Conservation (phyloP, 164 flowering plant species). For the Akebia trifoliata region DNA sequence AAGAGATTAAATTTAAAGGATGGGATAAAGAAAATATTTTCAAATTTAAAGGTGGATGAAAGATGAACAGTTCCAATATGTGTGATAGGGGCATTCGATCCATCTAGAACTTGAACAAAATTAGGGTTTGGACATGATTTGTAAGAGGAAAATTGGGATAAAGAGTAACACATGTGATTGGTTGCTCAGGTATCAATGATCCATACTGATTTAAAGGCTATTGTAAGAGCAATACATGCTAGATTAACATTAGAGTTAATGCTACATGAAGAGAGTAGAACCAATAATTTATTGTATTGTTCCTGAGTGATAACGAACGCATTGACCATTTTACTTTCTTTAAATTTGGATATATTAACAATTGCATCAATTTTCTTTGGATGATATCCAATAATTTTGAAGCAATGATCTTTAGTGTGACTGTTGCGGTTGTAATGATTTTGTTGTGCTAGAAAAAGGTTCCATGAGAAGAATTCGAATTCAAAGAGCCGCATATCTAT, state of each 20-base stretch:
- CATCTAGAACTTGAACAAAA: conserved; percentile 1
- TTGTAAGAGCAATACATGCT: not conserved
- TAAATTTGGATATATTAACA: not conserved
- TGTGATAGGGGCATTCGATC: not conserved
- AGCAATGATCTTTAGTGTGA: no score
- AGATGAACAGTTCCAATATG: not conserved
- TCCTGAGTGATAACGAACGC: not conserved
- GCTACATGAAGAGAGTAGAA: not conserved
- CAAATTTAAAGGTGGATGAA: not conserved
- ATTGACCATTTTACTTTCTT: not conserved
- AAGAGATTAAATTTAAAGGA: not conserved
- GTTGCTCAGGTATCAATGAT: conserved; percentile 1
- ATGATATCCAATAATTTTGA: not conserved
- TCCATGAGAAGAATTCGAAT: not conserved
- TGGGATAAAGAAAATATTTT: not conserved
- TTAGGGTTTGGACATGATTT: no score
- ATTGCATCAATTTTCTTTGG: not conserved
- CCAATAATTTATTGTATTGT: not conserved
- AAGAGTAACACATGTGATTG: not conserved
- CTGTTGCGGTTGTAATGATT: no score
- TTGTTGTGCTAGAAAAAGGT: not conserved
- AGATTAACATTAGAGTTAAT: not conserved
- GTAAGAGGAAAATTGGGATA: not conserved
- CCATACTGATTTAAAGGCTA: not conserved
- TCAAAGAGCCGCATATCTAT: not conserved